Evolutionary conservation across 345 rosid species (phyloP), one percentile per base, ranked within the genome.

Genomic region (Linum tenue): DNA sequence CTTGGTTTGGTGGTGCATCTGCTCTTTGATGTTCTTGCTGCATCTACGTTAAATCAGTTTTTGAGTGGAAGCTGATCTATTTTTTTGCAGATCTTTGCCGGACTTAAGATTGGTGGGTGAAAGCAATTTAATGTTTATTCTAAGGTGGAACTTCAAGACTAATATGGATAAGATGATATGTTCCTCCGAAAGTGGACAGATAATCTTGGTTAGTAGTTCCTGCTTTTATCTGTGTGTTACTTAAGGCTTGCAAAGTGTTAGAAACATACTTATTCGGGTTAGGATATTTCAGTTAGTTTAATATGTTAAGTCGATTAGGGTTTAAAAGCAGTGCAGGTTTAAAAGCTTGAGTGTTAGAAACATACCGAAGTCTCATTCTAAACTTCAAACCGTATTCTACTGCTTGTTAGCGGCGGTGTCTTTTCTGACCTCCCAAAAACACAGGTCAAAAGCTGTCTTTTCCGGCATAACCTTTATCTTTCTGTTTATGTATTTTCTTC

Each of bases 121-220:
- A 70, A 77, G 81, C 80, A 85, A 95, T 71, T 74, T 92, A 70
- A 66, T 69, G 72, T 74, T 89, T 66, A 76, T 88, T 67, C 77
- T 92, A 53, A 78, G 90, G 78, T 92, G 99, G 96, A 85, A 78
- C 79, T 86, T 76, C 70, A 85, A 78, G 74, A 78, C 81, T 59
- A 84, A 80, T 75, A 86, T 86, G 85, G 90, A 82, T 64, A 84
- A 77, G 70, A 83, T 78, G 31, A 72, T 86, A 64, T 76, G 83
- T 73, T 80, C 85, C 8, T 82, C 82, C 64, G 83, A 78, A 55
- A 75, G 77, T 15, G 85, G 86, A 58, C 83, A 83, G 70, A 81
- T 90, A 55, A 59, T 80, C 8, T 55, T 92, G 97, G 94, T 90
- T 67, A 57, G 60, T 57, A 17, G 16, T 9, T 57, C 38, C 0